phyloP scores from a whole-genome alignment of 768 basidiomycete genomes.

The Lactarius quietus region DNA sequence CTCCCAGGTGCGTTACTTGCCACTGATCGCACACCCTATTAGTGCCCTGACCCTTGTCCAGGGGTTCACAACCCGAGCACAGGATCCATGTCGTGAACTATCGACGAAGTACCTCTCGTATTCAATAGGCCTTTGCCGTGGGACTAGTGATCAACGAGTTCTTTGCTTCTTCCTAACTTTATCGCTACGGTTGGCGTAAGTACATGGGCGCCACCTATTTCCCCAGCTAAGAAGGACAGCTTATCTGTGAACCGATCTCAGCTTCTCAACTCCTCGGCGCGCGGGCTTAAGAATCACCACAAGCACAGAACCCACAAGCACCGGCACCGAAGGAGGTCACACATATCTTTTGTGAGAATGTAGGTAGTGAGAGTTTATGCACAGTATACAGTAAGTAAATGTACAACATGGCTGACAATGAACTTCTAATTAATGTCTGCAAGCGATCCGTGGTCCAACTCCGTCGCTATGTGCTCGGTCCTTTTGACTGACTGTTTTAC shows the following conservation, averaged over 20 bases:
- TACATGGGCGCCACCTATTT: not conserved
- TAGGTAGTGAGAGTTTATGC: not conserved
- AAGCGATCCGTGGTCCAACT: not conserved
- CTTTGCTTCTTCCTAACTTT: not conserved
- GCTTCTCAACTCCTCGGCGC: not conserved
- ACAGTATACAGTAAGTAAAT: no score
- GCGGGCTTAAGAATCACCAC: not conserved
- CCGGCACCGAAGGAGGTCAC: not conserved
- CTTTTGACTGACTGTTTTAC: not conserved
- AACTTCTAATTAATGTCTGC: not conserved
- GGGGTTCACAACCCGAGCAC: not conserved
- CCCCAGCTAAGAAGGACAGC: not conserved
- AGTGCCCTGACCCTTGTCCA: not conserved
- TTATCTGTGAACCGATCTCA: no score
- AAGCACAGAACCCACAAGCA: no score
- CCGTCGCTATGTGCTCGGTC: not conserved
- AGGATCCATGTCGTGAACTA: not conserved
- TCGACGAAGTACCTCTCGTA: not conserved
- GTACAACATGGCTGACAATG: not conserved
- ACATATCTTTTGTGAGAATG: not conserved
- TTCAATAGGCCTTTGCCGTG: not conserved
- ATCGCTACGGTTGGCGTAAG: not conserved
- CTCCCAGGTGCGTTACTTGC: not conserved
- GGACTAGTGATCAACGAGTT: not conserved
- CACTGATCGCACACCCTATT: not conserved